Conservation (phyloP, 352 stramenopile species). For the Phytopythium litorale region DNA sequence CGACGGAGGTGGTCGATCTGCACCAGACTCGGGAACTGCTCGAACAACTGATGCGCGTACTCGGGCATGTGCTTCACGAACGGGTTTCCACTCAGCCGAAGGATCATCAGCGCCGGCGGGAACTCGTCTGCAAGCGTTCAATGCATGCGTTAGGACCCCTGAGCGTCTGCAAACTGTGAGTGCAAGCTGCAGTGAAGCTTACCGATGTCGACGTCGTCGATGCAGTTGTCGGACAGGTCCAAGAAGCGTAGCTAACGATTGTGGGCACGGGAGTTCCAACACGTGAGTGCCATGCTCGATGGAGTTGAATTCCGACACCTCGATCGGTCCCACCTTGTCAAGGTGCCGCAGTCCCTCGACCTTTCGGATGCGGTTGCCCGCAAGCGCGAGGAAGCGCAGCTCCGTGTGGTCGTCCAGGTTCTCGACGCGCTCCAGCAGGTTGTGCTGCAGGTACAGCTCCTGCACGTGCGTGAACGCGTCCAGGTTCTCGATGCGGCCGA, state of each 20-base stretch:
- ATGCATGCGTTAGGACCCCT: too few relatives aligned
- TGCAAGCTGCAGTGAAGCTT: not conserved
- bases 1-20: constrained; percentile 56
- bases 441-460: constrained; percentile 78
- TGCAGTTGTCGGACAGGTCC: constrained; percentile 73
- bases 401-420: constrained; percentile 53
- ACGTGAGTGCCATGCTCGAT: not conserved
- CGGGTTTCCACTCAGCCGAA: constrained; percentile 52
- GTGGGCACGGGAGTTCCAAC: not conserved
- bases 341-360: constrained; percentile 59
- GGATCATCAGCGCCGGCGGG: constrained; percentile 44
- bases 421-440: constrained; percentile 59
- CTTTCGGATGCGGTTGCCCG: constrained; percentile 56
- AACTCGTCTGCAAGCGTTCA: constrained; percentile 25
- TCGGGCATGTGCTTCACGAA: constrained; percentile 51
- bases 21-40: constrained; percentile 51
- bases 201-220: constrained; percentile 62
- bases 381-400: constrained; percentile 59
- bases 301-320: not conserved
- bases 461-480: constrained; percentile 71
- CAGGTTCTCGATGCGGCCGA: constrained; percentile 71
- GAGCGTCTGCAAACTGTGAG: not conserved
- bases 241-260: constrained; percentile 61
- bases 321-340: constrained; percentile 32
- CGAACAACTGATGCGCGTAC: constrained; percentile 59